Evolutionary conservation across 352 stramenopile genomes (phyloP), one percentile per base, ranked within the genome.

Genomic region (Pythium aristosporum): DNA sequence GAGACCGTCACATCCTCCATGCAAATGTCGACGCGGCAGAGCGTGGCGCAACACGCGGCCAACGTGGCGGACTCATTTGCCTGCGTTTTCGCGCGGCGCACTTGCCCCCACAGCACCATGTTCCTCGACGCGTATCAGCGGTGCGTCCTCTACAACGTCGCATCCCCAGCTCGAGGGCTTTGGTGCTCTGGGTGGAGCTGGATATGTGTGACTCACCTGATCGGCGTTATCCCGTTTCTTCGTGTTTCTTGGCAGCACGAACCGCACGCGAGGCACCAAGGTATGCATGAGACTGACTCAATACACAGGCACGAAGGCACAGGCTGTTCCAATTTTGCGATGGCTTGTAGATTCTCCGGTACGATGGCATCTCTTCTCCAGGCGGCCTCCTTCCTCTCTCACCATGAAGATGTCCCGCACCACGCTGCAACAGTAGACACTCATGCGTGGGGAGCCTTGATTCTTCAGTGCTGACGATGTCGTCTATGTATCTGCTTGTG

Each of bases 251-350:
- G 37, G 37, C 37, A 67, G 61, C 23, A 68, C 61, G 0, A 68
- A 68, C 54, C 61, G 61, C 36, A 68, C 61, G 5, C 54, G 55
- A 15, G 44, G 47, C 20, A 58, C 61, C 53, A 68, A 87, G 77
- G 25, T 30, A 42, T 25, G 42, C 23, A 30, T 30, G 25, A 5
- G 25, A 2, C 5, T 30, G 25, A 30, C 5, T 2, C 25, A 30
- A 30, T 30, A 30, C 25, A 30, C 25, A 30, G 25, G 25, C 25
- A 30, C 25, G 25, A 30, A 30, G 3, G 25, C 25, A 5, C 25
- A 30, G 25, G 1, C 25, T 5, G 25, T 30, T 30, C 16, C 34
- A n/a, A 1, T 37, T 54, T 28, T n/a, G 4, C 18, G 25, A 42
- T 23, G 18, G 21, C 53, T 15, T 25, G 28, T 23, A 62, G 56